These are phyloP conservation scores for Lumnitzera racemosa DNA, from an alignment of 345 rosid species.

Conservation along the genomic window DNA sequence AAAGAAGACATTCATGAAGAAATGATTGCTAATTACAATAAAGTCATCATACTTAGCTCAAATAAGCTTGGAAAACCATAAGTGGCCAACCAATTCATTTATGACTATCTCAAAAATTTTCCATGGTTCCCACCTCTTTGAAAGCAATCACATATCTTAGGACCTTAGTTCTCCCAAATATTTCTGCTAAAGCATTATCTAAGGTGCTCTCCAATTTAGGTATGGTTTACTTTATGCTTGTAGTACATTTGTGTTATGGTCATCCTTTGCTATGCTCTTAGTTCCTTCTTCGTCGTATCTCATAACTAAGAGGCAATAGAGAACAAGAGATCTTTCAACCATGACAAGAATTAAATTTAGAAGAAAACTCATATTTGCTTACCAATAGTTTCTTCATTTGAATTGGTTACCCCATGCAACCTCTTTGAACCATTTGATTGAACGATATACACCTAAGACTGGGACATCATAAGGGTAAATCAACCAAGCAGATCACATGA, in stretches of 20 bases:
- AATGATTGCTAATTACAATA: slow-evolving; percentile 30
- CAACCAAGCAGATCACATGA: neutral
- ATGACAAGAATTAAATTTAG: no score
- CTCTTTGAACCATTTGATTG: slow-evolving; percentile 11
- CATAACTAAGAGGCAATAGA: no score
- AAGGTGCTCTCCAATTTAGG: slow-evolving; percentile 7
- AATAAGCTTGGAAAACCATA: slow-evolving; percentile 23
- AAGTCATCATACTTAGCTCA: slow-evolving; percentile 30
- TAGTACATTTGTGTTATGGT: slow-evolving; percentile 7
- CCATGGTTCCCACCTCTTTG: slow-evolving; percentile 15
- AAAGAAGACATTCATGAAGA: slow-evolving; percentile 34
- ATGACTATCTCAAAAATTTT: slow-evolving; percentile 23
- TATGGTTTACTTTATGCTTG: slow-evolving; percentile 2
- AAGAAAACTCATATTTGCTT: no score
- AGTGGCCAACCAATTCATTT: slow-evolving; percentile 19
- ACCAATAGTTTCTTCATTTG: neutral
- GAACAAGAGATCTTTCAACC: no score
- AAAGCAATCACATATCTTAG: slow-evolving; percentile 15
- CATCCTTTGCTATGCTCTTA: slow-evolving; percentile 7
- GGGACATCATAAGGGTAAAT: neutral
- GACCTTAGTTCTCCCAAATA: slow-evolving; percentile 5
- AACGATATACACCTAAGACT: slow-evolving; percentile 31
- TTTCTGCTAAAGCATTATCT: slow-evolving; percentile 4
- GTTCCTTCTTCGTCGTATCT: slow-evolving; percentile 5
- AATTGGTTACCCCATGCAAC: slow-evolving; percentile 8